These are phyloP conservation scores for Pisolithus orientalis DNA, from an alignment of 768 basidiomycete genomes.

Conservation along the genomic window DNA sequence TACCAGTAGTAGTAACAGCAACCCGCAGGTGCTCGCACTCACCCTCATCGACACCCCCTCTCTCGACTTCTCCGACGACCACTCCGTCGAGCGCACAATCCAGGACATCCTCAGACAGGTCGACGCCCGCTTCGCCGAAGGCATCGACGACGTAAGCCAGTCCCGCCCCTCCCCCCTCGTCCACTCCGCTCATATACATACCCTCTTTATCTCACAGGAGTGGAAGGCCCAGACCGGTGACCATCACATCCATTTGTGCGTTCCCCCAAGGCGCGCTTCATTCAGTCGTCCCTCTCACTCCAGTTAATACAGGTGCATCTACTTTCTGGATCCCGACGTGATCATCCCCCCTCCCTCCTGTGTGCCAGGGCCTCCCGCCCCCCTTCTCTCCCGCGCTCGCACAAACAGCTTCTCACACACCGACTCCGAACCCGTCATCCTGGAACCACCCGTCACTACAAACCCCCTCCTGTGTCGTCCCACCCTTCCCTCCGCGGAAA, in stretches of 20 bases:
- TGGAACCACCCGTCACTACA: conserved; percentile 72
- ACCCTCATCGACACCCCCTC: conserved; percentile 80
- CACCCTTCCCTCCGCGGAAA: conserved; percentile 63
- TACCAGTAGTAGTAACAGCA: conserved; percentile 16
- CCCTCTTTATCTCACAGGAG: conserved; percentile 41
- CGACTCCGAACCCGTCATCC: conserved; percentile 70
- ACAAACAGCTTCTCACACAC: conserved; percentile 66
- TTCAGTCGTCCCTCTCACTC: conserved; percentile 14
- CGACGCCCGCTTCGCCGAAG: conserved; percentile 68
- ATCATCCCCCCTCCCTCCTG: conserved; percentile 73
- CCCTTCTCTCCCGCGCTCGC: conserved; percentile 61
- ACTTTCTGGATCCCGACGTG: conserved; percentile 80
- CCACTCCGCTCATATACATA: conserved; percentile 12
- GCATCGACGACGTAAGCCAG: conserved; percentile 66
- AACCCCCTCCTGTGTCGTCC: conserved; percentile 65
- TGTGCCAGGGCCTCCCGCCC: conserved; percentile 59
- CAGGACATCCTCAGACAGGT: conserved; percentile 65
- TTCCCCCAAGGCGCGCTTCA: conserved; percentile 28
- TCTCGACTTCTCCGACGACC: conserved; percentile 65
- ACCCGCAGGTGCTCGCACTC: conserved; percentile 49
- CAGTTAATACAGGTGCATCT: conserved; percentile 57
- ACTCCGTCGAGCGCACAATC: conserved; percentile 55
- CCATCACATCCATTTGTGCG: conserved; percentile 78
- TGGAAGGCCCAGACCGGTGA: conserved; percentile 65
- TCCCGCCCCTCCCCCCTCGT: conserved; percentile 17